Base-by-base conservation (phyloP, 2,329 filamentous ascomycete species). In the Arthrobotrys iridis region DNA sequence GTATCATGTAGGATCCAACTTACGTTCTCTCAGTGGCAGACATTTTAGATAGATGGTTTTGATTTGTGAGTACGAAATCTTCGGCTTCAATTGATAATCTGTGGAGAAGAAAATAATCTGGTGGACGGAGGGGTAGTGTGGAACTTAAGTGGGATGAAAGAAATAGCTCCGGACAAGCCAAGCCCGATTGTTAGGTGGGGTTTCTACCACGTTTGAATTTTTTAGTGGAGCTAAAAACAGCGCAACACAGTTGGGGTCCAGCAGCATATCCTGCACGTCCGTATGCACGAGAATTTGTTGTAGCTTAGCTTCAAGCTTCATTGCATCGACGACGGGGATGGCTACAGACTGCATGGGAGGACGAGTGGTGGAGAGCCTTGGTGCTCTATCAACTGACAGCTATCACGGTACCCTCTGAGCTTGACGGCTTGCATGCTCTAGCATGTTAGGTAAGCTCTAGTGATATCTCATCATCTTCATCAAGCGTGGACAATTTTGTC, bases 111-210 rank as follows among this genome's bases (percentile, higher is more conserved):
- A 20, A 37, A 52, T 6, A 26, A 28, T 52, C 46, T 35, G 26
- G 46, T 52, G 28, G 15, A 64, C 58, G 67, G 67, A 72, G 67
- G 67, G 67, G 67, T 64, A 64, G 63, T 43, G 48, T 52, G 22
- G 15, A 60, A n/a, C n/a, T n/a, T n/a, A n/a, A 60, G 43, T 50
- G 65, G 55, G 55, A 60, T 52, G 57, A n/a, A 50, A 71, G 24
- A 46, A 62, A 41, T 46, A 33, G 41, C 58, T 62, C n/a, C 28
- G 8, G 46, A 26, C 28, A 48, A 24, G 24, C n/a, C n/a, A n/a
- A 43, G n/a, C 15, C 20, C 26, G 18, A 55, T 37, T 26, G 18
- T 43, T 18, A 52, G 28, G 65, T 70, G 52, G 65, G 65, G 65
- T 60, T 40, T 52, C 41, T n/a, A 50, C 33, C 30, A 20, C 18